Percentiles rank a stretch among this genome's conserved stretches.
phyloP scores from a whole-genome alignment of 148 eudicot species.

The Chenopodium suecicum region DNA sequence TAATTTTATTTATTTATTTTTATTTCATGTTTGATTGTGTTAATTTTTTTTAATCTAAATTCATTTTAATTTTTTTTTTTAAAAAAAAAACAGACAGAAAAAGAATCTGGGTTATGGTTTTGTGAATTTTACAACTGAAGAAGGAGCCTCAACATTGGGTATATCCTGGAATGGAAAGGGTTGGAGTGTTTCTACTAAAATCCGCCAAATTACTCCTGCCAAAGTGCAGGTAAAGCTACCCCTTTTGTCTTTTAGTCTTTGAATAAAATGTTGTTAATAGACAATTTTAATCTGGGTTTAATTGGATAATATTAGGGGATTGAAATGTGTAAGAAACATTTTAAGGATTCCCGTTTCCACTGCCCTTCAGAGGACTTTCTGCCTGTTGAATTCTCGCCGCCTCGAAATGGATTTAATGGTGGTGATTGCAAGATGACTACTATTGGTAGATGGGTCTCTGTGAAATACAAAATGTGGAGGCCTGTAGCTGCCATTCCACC shows the following conservation, averaged over 20 bases:
- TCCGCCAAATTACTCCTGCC: constrained; percentile 8
- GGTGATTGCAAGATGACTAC: constrained; percentile 5
- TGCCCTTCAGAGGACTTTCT: constrained; percentile 15
- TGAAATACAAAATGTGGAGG: neutral
- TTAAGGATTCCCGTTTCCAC: neutral
- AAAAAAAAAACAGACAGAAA: neutral
- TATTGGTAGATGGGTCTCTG: constrained; percentile 5
- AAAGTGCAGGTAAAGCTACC: constrained; percentile 15
- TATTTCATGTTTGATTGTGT: neutral
- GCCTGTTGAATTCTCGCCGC: constrained; percentile 24
- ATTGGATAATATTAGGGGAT: constrained; percentile 9
- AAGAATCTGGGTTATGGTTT: constrained; percentile 28
- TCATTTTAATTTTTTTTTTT: neutral
- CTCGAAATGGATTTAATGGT: constrained; percentile 21
- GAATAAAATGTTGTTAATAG: neutral
- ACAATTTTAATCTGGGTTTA: neutral
- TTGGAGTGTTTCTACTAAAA: constrained; percentile 1
- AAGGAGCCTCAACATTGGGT: constrained; percentile 11
- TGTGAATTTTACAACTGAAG: constrained; percentile 16
- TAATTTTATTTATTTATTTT: neutral
- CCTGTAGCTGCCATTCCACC: neutral
- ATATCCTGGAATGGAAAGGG: constrained; percentile 19
- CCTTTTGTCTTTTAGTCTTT: neutral
- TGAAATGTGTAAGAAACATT: constrained; percentile 8
- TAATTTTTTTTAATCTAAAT: neutral